Conservation (phyloP, 2,329 filamentous ascomycete genomes). For the Xylaria hypoxylon region DNA sequence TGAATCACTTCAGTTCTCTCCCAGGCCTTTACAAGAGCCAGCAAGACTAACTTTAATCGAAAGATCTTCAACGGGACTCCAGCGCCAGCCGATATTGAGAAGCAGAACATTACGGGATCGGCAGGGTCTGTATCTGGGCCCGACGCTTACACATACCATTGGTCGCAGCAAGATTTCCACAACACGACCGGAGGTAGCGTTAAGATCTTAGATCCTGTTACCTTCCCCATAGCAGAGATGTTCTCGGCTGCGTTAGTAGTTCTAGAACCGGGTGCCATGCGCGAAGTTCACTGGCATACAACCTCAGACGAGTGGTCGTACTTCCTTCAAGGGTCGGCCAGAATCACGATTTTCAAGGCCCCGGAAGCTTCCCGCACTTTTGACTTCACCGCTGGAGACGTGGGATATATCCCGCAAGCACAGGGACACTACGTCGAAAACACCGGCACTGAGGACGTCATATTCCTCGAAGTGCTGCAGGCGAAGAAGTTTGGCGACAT, state of each 20-base stretch:
- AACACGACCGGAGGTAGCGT: constrained; percentile 66
- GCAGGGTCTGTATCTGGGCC: constrained; percentile 56
- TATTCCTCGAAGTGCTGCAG: constrained; percentile 71
- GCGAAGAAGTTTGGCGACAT: constrained; percentile 65
- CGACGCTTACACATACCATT: constrained; percentile 62
- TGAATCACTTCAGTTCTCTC: not conserved
- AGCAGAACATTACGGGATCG: constrained; percentile 61
- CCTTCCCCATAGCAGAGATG: constrained; percentile 66
- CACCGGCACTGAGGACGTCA: constrained; percentile 66
- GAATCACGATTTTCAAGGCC: constrained; percentile 67
- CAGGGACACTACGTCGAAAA: constrained; percentile 72
- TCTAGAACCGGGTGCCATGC: constrained; percentile 71
- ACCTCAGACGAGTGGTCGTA: constrained; percentile 71
- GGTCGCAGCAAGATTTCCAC: constrained; percentile 63
- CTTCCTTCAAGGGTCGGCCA: constrained; percentile 67
- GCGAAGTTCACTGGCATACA: constrained; percentile 74
- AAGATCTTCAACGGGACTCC: constrained; percentile 65
- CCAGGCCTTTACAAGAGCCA: not conserved
- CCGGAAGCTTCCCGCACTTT: constrained; percentile 64
- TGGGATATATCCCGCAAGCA: constrained; percentile 67
- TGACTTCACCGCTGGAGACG: constrained; percentile 69
- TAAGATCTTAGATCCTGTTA: constrained; percentile 68
- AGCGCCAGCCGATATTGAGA: constrained; percentile 57
- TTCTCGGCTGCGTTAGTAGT: constrained; percentile 69
- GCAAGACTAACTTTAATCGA: constrained; percentile 15